Percentiles rank a stretch among this genome's conserved stretches.
Conservation (phyloP, 1,139 yeast species). For the Diutina pseudorugosa region DNA sequence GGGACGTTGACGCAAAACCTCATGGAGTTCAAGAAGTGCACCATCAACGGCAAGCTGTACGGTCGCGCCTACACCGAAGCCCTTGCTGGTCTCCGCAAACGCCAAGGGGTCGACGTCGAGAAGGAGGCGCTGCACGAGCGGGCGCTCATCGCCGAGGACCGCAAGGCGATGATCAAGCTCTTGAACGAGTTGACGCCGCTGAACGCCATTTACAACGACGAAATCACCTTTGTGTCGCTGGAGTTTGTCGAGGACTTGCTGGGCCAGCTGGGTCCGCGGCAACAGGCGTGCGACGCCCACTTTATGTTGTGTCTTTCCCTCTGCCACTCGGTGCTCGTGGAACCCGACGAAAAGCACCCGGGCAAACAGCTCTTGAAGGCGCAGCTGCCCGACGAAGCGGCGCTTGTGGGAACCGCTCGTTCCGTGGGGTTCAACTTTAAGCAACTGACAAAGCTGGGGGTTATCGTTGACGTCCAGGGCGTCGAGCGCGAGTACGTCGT, state of each 20-base stretch:
- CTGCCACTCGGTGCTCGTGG: constrained; percentile 51
- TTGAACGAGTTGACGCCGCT: constrained; percentile 9
- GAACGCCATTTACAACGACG: constrained; percentile 20
- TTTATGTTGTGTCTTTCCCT: constrained; percentile 43
- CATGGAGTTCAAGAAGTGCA: constrained; percentile 51
- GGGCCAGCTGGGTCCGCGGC: constrained; percentile 17
- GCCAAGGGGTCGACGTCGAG: constrained; percentile 44
- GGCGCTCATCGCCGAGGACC: constrained; percentile 25
- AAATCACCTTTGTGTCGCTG: constrained; percentile 36
- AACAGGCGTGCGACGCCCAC: constrained; percentile 30
- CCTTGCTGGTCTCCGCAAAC: constrained; percentile 42
- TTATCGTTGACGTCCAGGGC: constrained; percentile 32
- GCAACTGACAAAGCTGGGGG: constrained; percentile 34
- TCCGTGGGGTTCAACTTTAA: constrained; percentile 40
- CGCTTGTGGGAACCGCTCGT: constrained; percentile 49
- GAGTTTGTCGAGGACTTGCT: constrained; percentile 29
- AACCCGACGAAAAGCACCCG: constrained; percentile 27
- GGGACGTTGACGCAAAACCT: constrained; percentile 51
- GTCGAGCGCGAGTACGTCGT: constrained; percentile 32
- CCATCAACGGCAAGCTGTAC: constrained; percentile 40
- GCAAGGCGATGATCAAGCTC: constrained; percentile 22
- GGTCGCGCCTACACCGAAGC: constrained; percentile 57
- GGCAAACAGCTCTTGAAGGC: constrained; percentile 34
- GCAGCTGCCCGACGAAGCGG: constrained; percentile 57
- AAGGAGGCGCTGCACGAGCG: constrained; percentile 30